Percentiles rank a stretch among this genome's conserved stretches.
These are phyloP conservation scores for Laguncularia racemosa DNA, from an alignment of 345 rosid species.

Conservation along the genomic window DNA sequence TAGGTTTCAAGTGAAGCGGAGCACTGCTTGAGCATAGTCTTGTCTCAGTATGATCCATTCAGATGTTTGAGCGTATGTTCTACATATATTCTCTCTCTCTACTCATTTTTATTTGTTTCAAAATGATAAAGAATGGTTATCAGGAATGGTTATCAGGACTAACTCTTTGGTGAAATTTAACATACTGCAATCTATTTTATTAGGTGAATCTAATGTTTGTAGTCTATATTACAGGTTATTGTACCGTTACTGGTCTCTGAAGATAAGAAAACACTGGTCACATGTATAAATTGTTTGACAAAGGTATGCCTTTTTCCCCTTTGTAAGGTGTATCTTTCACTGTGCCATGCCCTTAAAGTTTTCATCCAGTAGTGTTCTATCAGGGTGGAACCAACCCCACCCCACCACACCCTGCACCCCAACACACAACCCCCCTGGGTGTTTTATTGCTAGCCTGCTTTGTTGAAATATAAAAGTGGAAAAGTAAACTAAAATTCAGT, in stretches of 20 bases:
- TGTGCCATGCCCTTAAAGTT: background rate
- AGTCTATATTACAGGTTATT: slow-evolving; percentile 49
- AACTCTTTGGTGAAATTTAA: too few species aligned
- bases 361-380: background rate
- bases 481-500: too few species aligned
- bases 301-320: slow-evolving; percentile 42
- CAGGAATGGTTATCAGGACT: too few species aligned
- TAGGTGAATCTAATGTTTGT: too few species aligned
- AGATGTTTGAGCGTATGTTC: slow-evolving; percentile 81
- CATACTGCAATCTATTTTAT: too few species aligned
- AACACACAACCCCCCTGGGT: too few species aligned
- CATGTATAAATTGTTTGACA: slow-evolving; percentile 87
- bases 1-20: slow-evolving; percentile 93
- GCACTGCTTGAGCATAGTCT: slow-evolving; percentile 66
- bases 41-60: slow-evolving; percentile 87
- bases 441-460: too few species aligned
- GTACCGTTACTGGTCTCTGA: slow-evolving; percentile 86
- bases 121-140: too few species aligned
- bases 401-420: too few species aligned
- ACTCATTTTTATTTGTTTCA: slow-evolving; percentile 5
- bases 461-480: too few species aligned
- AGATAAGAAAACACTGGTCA: slow-evolving; percentile 86
- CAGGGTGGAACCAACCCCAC: too few species aligned
- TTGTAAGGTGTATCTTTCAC: background rate
- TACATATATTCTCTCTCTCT: background rate